These are phyloP conservation scores for Penstemon eatonii DNA, from an alignment of 257 asterid species.

Conservation along the genomic window DNA sequence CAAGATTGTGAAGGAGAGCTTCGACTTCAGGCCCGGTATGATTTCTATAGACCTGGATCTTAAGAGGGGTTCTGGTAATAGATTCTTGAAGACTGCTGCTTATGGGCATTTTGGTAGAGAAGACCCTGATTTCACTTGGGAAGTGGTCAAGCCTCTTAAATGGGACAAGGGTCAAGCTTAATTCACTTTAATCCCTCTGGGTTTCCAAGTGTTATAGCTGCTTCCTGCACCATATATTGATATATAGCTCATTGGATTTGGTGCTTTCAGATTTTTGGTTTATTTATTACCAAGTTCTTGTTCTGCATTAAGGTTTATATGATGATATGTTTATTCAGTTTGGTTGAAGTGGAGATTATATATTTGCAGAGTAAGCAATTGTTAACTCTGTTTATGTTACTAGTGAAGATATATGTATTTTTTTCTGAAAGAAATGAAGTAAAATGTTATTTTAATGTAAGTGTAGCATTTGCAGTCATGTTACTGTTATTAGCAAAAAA, in stretches of 20 bases:
- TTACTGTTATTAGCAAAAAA: neutral
- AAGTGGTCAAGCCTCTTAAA: constrained; percentile 47
- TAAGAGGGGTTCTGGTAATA: constrained; percentile 39
- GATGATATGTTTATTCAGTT: constrained; percentile 4
- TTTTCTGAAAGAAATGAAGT: neutral
- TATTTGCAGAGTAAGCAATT: neutral
- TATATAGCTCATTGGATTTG: neutral
- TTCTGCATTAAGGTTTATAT: neutral
- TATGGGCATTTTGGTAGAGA: constrained; percentile 50
- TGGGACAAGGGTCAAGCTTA: constrained; percentile 30
- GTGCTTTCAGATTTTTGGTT: constrained; percentile 3
- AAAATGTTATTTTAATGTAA: neutral
- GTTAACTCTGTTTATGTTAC: constrained; percentile 5
- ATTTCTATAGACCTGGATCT: constrained; percentile 44
- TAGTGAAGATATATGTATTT: neutral
- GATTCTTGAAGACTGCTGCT: constrained; percentile 49
- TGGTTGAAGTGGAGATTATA: constrained; percentile 2
- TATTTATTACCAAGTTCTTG: constrained; percentile 2
- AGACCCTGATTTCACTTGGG: constrained; percentile 50
- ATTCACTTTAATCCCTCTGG: neutral
- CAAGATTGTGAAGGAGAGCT: constrained; percentile 39
- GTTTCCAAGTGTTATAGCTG: neutral
- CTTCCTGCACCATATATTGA: neutral
- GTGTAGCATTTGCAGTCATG: neutral
- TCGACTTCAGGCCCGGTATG: constrained; percentile 52